Base-by-base conservation (phyloP, 139 green algal genomes). In the Coelastrella sp. region DNA sequence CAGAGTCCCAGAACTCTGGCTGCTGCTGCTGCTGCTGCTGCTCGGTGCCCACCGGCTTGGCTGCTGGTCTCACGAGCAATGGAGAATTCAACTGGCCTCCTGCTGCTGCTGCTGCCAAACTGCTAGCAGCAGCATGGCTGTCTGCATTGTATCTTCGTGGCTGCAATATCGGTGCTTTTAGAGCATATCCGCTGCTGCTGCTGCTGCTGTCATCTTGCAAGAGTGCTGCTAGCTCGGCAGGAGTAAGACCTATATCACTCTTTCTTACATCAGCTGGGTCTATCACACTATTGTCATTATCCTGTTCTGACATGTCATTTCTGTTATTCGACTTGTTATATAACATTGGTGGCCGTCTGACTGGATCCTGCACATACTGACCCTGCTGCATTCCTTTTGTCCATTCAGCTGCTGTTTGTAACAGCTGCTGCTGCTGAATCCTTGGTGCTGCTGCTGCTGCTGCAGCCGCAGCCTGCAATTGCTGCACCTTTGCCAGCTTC, bases 171-270 rank as follows among this genome's bases (percentile, higher is more conserved):
- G 34, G 30, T 5, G 75, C 75, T 6, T 48, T 38, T 35, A 82
- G 35, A 17, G 53, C 50, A 6, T 30, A 38, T 8, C 23, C 32
- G 13, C 72, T 80, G 72, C 72, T 62, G 40, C 69, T 67, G 73
- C 73, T 50, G 73, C 71, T 79, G 71, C 41, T 40, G 38, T 21
- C 25, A 35, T 57, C 40, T 53, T 53, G n/a, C 35, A 82, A 40
- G 23, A 82, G 75, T 8, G 51, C 75, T 19, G 75, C 75, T 23
- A 82, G 45, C 53, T 82, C 53, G 27, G 53, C 75, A 30, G 75
- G 34, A 17, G 35, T 59, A 4, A 82, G 53, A 5, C 75, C 75
- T 0, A 82, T 59, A 35, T 82, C 75, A 69, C 75, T 82, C 25
- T 41, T 69, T 11, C 53, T 53, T 1, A 63, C 41, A 45, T 59